Percentiles rank a stretch among this genome's conserved stretches.
Evolutionary conservation across 305 asterid genomes (phyloP).

Genomic region (Fraxinus nigra): DNA sequence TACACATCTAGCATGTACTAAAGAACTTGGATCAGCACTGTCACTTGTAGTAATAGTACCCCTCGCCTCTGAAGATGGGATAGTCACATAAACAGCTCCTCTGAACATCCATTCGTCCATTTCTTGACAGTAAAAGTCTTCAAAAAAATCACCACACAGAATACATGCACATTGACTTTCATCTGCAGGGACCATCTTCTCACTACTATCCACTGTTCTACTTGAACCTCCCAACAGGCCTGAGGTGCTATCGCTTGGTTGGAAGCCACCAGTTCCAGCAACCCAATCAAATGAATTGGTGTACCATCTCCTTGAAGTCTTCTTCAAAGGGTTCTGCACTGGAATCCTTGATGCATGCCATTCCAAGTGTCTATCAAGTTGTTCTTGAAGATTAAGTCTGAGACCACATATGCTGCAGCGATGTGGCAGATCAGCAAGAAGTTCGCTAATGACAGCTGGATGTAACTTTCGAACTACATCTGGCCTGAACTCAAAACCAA

Average conservation of each 20-base stretch:
- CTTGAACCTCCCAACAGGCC: slow-evolving; percentile 36
- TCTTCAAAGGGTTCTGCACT: slow-evolving; percentile 31
- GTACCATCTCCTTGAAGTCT: slow-evolving; percentile 71
- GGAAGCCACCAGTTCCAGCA: slow-evolving; percentile 33
- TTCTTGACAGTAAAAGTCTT: slow-evolving; percentile 62
- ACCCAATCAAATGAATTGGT: slow-evolving; percentile 54
- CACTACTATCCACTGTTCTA: slow-evolving; percentile 42
- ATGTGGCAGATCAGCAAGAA: slow-evolving; percentile 60
- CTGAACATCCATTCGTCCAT: slow-evolving; percentile 80
- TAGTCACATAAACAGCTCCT: slow-evolving; percentile 66
- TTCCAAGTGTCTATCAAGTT: slow-evolving; percentile 69
- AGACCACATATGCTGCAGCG: slow-evolving; percentile 63
- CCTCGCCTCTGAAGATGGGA: slow-evolving; percentile 32
- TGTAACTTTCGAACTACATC: slow-evolving; percentile 59
- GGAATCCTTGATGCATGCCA: slow-evolving; percentile 45
- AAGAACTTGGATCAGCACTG: slow-evolving; percentile 36
- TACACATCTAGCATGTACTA: slow-evolving; percentile 72
- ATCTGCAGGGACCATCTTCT: slow-evolving; percentile 79
- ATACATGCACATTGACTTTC: slow-evolving; percentile 80
- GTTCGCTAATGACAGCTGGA: slow-evolving; percentile 63
- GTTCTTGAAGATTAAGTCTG: slow-evolving; percentile 55
- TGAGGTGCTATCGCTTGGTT: slow-evolving; percentile 26
- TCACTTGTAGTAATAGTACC: slow-evolving; percentile 21
- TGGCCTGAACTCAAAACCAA: slow-evolving; percentile 77
- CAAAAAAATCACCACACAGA: slow-evolving; percentile 85